Evolutionary conservation across 2,329 filamentous ascomycete genomes (phyloP), one percentile per base, ranked within the genome.

Genomic region (Exophiala viscosa): DNA sequence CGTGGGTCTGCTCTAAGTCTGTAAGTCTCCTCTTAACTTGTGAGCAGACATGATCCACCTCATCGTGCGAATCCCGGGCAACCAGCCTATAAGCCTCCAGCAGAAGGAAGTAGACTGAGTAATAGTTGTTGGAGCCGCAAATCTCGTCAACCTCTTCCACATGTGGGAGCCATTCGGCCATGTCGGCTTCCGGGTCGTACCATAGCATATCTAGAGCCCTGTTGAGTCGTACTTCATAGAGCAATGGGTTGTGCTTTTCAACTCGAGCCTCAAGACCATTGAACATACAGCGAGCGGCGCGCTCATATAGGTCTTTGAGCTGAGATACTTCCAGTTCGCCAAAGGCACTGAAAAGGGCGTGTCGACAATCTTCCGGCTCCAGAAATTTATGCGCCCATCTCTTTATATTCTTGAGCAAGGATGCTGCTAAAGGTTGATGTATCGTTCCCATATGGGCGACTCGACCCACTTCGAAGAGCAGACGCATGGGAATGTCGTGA

Each of bases 141-240:
- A 48, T 36, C 31, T 50, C 17, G 42, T 58, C 55, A 17, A 58
- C 55, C 38, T 49, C 52, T 6, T 49, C 45, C 13, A 55, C 47
- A 8, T 39, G 35, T 2, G 52, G 55, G 4, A 58, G 34, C 55
- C 55, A 58, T 31, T 58, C 55, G 5, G 18, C 39, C 18, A 55
- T 23, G 40, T 58, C 55, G 13, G 49, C 33, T 10, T 35, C 42
- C 11, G 52, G 20, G 36, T 59, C 48, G 32, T 49, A 59, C 52
- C 53, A 59, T 17, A 56, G 39, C 34, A 59, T 51, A 41, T 59
- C 56, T 7, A 59, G 47, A 17, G 56, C 53, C 11, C 56, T 45
- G 20, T 59, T 59, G 8, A 59, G 56, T 3, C 56, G 56, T 10
- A 59, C 48, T 18, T 59, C 56, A 31, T 49, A 56, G 9, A 59